These are phyloP conservation scores for Carpinus viminea DNA, from an alignment of 306 rosid species.

Conservation along the genomic window DNA sequence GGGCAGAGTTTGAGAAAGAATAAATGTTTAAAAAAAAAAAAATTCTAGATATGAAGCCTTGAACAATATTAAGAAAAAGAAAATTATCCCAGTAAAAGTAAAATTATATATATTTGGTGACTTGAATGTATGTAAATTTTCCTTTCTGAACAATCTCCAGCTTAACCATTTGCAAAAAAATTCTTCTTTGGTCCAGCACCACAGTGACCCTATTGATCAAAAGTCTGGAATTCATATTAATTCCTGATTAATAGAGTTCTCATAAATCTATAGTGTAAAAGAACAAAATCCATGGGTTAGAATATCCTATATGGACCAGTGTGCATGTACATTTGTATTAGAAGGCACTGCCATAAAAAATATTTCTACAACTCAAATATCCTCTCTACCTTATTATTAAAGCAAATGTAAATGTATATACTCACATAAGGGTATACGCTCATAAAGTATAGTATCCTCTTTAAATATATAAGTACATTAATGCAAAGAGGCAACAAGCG, in stretches of 20 bases:
- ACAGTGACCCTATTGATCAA: not conserved
- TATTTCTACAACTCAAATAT: not conserved
- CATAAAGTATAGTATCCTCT: not conserved
- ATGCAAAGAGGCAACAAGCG: not conserved
- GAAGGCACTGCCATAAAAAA: not conserved
- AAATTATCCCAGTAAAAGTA: not conserved
- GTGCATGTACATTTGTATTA: not conserved
- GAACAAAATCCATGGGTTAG: not conserved
- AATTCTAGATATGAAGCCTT: not conserved
- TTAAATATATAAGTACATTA: not conserved
- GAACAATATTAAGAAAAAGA: not conserved
- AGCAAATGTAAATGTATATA: not conserved
- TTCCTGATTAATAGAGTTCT: not conserved
- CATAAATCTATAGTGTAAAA: not conserved
- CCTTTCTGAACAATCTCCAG: not conserved
- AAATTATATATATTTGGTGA: not conserved
- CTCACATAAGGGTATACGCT: not conserved
- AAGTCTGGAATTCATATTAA: not conserved
- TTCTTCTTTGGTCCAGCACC: not conserved
- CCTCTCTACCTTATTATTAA: not conserved
- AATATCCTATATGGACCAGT: not conserved
- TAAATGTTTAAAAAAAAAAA: not conserved
- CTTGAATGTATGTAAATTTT: not conserved
- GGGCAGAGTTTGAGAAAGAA: not conserved
- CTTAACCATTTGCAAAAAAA: not conserved